Conservation (phyloP, 805 yeast genomes). For the Nakazawaea ishiwadae region DNA sequence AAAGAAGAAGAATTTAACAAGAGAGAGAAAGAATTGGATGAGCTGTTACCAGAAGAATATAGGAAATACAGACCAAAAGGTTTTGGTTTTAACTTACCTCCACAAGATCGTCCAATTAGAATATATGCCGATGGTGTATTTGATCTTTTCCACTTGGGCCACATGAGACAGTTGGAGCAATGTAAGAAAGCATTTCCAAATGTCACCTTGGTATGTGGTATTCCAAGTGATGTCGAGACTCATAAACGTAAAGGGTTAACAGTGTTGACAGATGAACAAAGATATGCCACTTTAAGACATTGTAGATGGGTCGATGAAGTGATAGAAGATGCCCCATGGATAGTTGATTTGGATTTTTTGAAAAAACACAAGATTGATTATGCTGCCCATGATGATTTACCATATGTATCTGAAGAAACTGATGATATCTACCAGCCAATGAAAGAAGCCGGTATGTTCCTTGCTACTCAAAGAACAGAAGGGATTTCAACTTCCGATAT, state of each 20-base stretch:
- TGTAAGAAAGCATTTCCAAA: constrained; percentile 89
- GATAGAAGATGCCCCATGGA: constrained; percentile 93
- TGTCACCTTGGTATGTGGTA: constrained; percentile 82
- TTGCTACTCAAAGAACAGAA: constrained; percentile 94
- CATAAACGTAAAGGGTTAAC: constrained; percentile 92
- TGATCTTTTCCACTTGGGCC: constrained; percentile 94
- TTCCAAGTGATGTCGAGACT: constrained; percentile 86
- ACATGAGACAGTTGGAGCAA: constrained; percentile 96
- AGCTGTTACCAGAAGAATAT: constrained; percentile 59
- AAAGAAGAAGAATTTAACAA: constrained; percentile 12
- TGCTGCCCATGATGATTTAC: constrained; percentile 96
- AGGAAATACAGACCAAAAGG: constrained; percentile 80
- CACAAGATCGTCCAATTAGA: constrained; percentile 78
- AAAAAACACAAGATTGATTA: constrained; percentile 81
- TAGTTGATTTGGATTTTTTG: constrained; percentile 79
- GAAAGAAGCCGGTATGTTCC: constrained; percentile 83
- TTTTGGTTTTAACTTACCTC: constrained; percentile 74
- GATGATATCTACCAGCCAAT: constrained; percentile 94
- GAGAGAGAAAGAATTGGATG: constrained; percentile 44
- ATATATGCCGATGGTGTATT: constrained; percentile 99
- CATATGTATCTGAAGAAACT: constrained; percentile 83
- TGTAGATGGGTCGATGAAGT: constrained; percentile 99
- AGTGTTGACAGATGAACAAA: constrained; percentile 80
- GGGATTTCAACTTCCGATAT: constrained; percentile 96
- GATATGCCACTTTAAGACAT: constrained; percentile 87